These are phyloP conservation scores for Protomyces lactucae-debilis DNA, from an alignment of 1,139 yeast species.

Conservation along the genomic window DNA sequence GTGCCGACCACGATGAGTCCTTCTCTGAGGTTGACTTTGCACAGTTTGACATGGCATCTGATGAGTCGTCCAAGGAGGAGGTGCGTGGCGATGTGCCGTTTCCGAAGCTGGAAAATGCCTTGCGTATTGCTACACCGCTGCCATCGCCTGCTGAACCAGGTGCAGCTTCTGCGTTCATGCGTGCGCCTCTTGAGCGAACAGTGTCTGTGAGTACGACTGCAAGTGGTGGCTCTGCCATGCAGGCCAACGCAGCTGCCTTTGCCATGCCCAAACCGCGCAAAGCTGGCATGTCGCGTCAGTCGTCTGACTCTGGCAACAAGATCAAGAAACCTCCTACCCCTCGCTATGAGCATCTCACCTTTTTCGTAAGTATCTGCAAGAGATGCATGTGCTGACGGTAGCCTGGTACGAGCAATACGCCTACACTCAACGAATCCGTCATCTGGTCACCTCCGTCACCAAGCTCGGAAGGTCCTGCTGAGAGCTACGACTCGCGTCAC, in stretches of 20 bases:
- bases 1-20: not conserved
- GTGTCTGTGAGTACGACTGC: not conserved
- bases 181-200: not conserved
- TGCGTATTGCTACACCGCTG: slow-evolving; percentile 14
- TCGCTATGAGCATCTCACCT: not conserved
- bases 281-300: not conserved
- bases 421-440: not conserved
- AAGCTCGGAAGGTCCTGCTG: slow-evolving; percentile 2
- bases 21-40: not conserved
- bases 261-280: not conserved
- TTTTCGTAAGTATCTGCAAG: not conserved
- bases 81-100: not conserved
- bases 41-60: not conserved
- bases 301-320: not conserved
- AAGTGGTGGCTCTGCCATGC: not conserved
- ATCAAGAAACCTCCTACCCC: not conserved
- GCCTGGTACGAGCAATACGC: slow-evolving; percentile 4
- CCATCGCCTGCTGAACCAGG: slow-evolving; percentile 22
- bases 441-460: slow-evolving; percentile 13
- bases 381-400: not conserved
- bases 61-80: not conserved
- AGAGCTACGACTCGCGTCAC: not conserved
- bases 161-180: slow-evolving; percentile 17
- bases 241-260: not conserved
- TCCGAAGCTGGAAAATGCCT: not conserved